phyloP scores from a whole-genome alignment of 2,329 filamentous ascomycete species.

The Colletotrichum gloeosporioides region DNA sequence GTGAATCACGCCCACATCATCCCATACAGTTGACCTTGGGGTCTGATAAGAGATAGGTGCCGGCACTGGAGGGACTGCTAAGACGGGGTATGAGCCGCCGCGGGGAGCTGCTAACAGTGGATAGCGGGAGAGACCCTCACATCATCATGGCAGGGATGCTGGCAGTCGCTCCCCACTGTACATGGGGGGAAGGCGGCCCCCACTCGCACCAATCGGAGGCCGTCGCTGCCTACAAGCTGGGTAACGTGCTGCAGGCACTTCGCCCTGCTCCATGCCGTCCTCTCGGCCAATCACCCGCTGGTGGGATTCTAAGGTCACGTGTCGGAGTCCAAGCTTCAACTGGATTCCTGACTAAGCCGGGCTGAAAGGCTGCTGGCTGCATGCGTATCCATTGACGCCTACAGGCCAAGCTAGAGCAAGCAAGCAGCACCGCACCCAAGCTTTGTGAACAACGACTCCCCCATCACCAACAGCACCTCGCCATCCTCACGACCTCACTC shows the following conservation, averaged over 20 bases:
- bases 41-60: conserved; percentile 22
- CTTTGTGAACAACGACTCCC: neutral
- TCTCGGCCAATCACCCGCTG: conserved; percentile 1
- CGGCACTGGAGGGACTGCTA: neutral
- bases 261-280: conserved; percentile 1
- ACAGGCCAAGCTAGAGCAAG: conserved; percentile 11
- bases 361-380: conserved; percentile 24
- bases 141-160: conserved; percentile 19
- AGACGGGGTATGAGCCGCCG: neutral
- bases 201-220: conserved; percentile 1
- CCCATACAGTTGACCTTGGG: conserved; percentile 4
- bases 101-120: conserved; percentile 17
- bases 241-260: conserved; percentile 10
- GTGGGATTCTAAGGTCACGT: neutral
- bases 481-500: neutral
- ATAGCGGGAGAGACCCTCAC: conserved; percentile 20
- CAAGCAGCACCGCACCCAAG: neutral
- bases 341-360: conserved; percentile 16
- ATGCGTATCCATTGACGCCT: conserved; percentile 26
- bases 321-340: neutral
- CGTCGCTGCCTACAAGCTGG: conserved; percentile 1
- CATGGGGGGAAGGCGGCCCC: neutral
- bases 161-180: neutral
- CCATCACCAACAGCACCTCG: conserved; percentile 2
- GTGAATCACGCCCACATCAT: conserved; percentile 21